These are phyloP conservation scores for Microcyclosporella mali DNA, from an alignment of 2,329 filamentous ascomycete species.

Conservation along the genomic window DNA sequence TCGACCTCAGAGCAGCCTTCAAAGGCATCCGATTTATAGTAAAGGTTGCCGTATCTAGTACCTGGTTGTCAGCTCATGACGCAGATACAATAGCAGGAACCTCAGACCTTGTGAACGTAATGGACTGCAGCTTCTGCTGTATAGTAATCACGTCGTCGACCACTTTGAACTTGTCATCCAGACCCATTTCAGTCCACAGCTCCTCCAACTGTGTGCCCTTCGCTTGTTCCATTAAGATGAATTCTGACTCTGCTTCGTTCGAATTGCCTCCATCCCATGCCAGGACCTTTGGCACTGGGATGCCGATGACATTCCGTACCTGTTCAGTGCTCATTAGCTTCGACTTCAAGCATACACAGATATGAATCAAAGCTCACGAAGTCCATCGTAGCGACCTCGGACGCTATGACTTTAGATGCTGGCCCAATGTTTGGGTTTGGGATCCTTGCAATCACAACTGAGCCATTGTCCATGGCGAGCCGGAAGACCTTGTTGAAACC, in stretches of 20 bases:
- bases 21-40: slow-evolving; percentile 31
- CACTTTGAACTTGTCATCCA: slow-evolving; percentile 26
- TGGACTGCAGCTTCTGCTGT: slow-evolving; percentile 34
- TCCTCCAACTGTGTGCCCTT: slow-evolving; percentile 26
- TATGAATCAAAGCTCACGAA: slow-evolving; percentile 1
- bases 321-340: slow-evolving; percentile 1
- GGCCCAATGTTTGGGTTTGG: slow-evolving; percentile 27
- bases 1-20: slow-evolving; percentile 28
- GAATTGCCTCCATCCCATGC: slow-evolving; percentile 17
- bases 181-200: slow-evolving; percentile 27
- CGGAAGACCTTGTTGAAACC: slow-evolving; percentile 27
- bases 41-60: slow-evolving; percentile 35
- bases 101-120: slow-evolving; percentile 32
- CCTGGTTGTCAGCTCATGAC: slow-evolving; percentile 1
- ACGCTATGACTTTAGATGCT: slow-evolving; percentile 3
- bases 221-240: slow-evolving; percentile 30
- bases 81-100: neutral
- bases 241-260: slow-evolving; percentile 24
- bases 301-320: slow-evolving; percentile 17
- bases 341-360: neutral
- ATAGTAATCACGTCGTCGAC: slow-evolving; percentile 33
- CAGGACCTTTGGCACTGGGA: slow-evolving; percentile 25
- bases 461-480: slow-evolving; percentile 25
- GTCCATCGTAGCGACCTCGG: slow-evolving; percentile 14
- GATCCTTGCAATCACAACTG: slow-evolving; percentile 14